phyloP scores from a whole-genome alignment of 2,329 filamentous ascomycete species.

The Sporothrix phasma region DNA sequence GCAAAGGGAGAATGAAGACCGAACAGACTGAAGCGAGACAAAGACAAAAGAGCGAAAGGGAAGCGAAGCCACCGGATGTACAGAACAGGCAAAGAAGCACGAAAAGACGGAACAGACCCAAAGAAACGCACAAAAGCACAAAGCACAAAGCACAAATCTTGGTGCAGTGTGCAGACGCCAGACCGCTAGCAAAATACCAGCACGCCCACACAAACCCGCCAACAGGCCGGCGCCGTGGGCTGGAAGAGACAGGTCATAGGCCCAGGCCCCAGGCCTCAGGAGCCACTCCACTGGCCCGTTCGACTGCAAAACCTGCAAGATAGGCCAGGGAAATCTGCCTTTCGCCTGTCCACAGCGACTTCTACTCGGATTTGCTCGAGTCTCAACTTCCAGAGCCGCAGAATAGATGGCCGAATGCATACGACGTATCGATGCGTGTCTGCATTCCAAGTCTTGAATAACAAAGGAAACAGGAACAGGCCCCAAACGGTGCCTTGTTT shows the following conservation, averaged over 20 bases:
- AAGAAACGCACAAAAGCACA: neutral
- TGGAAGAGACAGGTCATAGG: neutral
- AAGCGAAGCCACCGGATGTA: neutral
- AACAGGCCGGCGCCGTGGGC: neutral
- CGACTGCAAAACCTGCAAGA: neutral
- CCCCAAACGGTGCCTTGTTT: no score
- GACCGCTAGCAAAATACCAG: constrained; percentile 2
- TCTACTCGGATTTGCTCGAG: no score
- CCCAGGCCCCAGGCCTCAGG: neutral
- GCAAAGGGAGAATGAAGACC: neutral
- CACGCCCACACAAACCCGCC: neutral
- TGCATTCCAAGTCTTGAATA: no score
- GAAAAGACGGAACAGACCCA: neutral
- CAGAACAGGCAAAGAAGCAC: neutral
- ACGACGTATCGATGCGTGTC: no score
- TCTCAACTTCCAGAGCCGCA: no score
- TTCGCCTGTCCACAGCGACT: no score
- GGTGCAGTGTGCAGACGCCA: neutral
- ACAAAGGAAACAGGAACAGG: no score
- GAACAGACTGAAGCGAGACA: neutral
- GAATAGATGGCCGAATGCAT: no score
- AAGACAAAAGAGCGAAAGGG: neutral
- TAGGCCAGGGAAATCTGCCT: neutral
- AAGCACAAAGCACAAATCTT: neutral
- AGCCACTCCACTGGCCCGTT: no score